Evolutionary conservation across 2,329 filamentous ascomycete species (phyloP), one percentile per base, ranked within the genome.

Genomic region (Sporothrix variecibatus): DNA sequence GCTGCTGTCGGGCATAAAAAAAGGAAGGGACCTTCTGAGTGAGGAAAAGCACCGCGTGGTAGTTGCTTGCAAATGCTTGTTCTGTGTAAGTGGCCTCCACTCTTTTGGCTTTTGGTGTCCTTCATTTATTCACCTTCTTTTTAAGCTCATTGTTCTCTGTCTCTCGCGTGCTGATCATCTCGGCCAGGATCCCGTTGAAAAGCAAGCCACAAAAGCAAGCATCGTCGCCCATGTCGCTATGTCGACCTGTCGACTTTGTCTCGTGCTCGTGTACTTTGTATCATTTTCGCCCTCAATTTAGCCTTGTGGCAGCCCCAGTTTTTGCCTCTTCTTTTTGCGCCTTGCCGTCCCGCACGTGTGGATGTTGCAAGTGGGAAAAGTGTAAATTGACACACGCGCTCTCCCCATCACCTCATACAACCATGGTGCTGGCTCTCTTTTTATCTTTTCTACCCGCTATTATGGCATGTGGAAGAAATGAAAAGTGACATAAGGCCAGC

Each of bases 1-100:
- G 15, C n/a, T 43, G 17, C 34, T 49, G n/a, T 46, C 67, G 46
- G 60, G 31, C 34, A 65, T 23, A 26, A 65, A 60, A 40, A 34
- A 62, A 23, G 17, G 34, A 65, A 43, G 31, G n/a, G n/a, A 65
- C 60, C n/a, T 65, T 65, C 60, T 43, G 11, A 65, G 60, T 26
- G 38, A 26, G 60, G 34, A 23, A 34, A 65, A 65, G 34, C 34
- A 26, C 38, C 17, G 11, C 43, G 15, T 17, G 12, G 17, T 49
- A 49, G 43, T 15, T 49, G 43, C 43, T 49, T 49, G 43, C 15
- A 49, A 20, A 3, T 49, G 15, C 43, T 49, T 49, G 38, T 62
- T 34, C 46, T 34, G 28, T 9, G 34, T 20, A 43, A 64, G 60
- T 23, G 34, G 20, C 56, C 56, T 64, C 60, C 60, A 17, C 34